Base-by-base conservation (phyloP, 352 stramenopile species). In the Globisporangium splendens region DNA sequence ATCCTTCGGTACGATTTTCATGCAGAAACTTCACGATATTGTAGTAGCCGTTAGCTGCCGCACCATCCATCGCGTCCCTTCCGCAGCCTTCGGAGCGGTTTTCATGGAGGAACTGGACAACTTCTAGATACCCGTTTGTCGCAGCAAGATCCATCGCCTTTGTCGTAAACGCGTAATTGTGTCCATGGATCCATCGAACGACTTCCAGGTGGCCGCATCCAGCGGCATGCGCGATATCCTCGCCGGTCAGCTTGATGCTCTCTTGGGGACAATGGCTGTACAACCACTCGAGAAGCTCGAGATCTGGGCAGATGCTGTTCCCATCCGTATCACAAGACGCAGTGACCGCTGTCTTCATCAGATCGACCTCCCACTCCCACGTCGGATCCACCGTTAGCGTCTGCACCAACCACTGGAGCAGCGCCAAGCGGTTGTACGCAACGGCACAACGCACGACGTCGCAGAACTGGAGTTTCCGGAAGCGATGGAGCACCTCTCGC, bases 21-120 rank as follows among this genome's bases (percentile, higher is more conserved):
- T 66, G 60, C n/a, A 66, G 46, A 42, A 58, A 66, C 17, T 38
- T 46, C 13, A 63, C 60, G 7, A 66, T 43, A 2, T 58, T 28
- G 21, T 53, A 18, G 43, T 62, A 49, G 3, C 54, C 60, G 20
- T 49, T 41, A 1, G 35, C 46, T 17, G 46, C 53, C 8, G 60
- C 60, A 5, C 38, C 15, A 12, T 58, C 28, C 44, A 66, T 58
- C 39, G 60, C 60, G 21, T 50, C 38, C 1, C n/a, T 39, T 17
- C 46, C 58, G 41, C 60, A 63, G 3, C n/a, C n/a, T n/a, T n/a
- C n/a, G n/a, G n/a, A n/a, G n/a, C n/a, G n/a, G 12, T 47, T 22
- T 13, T 46, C 46, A 8, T 65, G 59, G 4, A 65, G 43, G 18
- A 59, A 65, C 38, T 44, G 20, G 17, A 65, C 50, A 17, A 61